Base-by-base conservation (phyloP, 140 eudicot species). In the Stevia rebaudiana region DNA sequence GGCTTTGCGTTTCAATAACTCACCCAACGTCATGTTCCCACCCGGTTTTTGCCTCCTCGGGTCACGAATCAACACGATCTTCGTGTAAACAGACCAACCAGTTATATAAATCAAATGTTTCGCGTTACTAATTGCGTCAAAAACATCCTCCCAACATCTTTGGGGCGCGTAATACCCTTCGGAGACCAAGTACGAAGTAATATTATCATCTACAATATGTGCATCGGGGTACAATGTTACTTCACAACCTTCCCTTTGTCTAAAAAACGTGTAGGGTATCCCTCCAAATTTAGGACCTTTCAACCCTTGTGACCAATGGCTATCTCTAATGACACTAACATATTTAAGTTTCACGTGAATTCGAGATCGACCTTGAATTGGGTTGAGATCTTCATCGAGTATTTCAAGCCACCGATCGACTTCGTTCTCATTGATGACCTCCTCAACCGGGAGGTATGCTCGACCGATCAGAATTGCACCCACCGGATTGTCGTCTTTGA, bases 161-260 rank as follows among this genome's bases (percentile, higher is more conserved):
- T 67, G 73, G n/a, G 95, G 90, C 67, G 66, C 75, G 31, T 73
- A 84, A 48, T 25, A 75, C 43, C 82, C 84, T 49, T 53, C 61
- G 0, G 78, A 54, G 16, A 21, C 17, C 12, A 87, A 77, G 30
- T 73, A 74, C 11, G 72, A 9, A 0, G 90, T 70, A 48, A 61
- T 61, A 21, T 44, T 24, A 22, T 86, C 84, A 30, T 87, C 88
- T 0, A 74, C 52, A 9, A 84, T 79, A 63, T 86, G 97, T 8
- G 95, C 94, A 74, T 90, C 97, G n/a, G 85, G 94, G 67, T 90
- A 90, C 17, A 90, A 64, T 0, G 94, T 64, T 9, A 87, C 84
- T n/a, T 53, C 59, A 43, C 97, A 84, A 42, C 90, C 90, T 52
- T 69, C 78, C 64, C 95, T 80, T 67, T 87, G 94, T 31, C 56